phyloP scores from a whole-genome alignment of 1,139 yeast species.

The Kurtzmaniella quercitrusa region DNA sequence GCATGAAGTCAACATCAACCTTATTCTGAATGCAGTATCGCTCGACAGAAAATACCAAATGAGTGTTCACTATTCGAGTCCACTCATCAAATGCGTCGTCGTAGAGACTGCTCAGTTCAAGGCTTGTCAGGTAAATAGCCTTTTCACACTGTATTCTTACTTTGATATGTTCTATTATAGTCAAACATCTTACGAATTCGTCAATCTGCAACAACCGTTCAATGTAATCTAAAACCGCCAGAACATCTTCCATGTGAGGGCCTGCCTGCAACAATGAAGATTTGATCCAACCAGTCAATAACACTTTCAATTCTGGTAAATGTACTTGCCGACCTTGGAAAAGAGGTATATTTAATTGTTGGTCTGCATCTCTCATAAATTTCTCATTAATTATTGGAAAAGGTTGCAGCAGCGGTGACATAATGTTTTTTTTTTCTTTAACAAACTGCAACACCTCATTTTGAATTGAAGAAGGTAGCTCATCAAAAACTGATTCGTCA shows the following conservation, averaged over 20 bases:
- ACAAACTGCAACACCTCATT: slow-evolving; percentile 40
- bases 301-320: slow-evolving; percentile 29
- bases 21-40: slow-evolving; percentile 8
- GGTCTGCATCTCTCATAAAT: slow-evolving; percentile 7
- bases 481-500: slow-evolving; percentile 42
- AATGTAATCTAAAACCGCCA: slow-evolving; percentile 29
- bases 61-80: slow-evolving; percentile 13
- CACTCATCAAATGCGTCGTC: slow-evolving; percentile 22
- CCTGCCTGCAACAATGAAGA: slow-evolving; percentile 43
- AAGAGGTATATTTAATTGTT: slow-evolving; percentile 23
- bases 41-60: slow-evolving; percentile 7
- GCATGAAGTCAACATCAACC: slow-evolving; percentile 4
- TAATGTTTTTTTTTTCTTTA: slow-evolving; percentile 17
- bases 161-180: slow-evolving; percentile 19
- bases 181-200: slow-evolving; percentile 18
- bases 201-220: slow-evolving; percentile 16
- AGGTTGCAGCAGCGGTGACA: slow-evolving; percentile 14
- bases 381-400: background rate
- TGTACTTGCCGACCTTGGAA: slow-evolving; percentile 31
- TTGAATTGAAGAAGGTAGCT: slow-evolving; percentile 43
- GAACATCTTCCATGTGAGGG: slow-evolving; percentile 57
- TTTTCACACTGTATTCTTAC: slow-evolving; percentile 14
- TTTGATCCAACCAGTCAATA: slow-evolving; percentile 47
- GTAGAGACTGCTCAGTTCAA: slow-evolving; percentile 6
- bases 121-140: background rate